Conservation (phyloP, 2,329 filamentous ascomycete genomes). For the Ascochyta lentis region DNA sequence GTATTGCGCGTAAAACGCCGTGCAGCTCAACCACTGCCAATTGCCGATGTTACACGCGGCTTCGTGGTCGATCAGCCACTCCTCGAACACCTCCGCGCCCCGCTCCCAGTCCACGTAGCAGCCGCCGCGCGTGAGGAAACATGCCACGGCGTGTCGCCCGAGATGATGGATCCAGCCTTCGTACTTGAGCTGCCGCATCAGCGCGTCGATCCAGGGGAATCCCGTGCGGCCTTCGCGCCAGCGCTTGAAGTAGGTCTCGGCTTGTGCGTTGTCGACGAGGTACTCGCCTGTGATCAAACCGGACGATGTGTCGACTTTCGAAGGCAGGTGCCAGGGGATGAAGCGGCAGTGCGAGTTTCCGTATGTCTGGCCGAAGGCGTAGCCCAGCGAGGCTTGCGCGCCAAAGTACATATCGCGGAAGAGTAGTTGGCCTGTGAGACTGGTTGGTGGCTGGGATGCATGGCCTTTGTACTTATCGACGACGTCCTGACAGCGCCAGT, state of each 20-base stretch:
- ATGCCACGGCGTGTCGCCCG: constrained; percentile 78
- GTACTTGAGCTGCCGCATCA: constrained; percentile 74
- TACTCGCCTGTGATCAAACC: constrained; percentile 65
- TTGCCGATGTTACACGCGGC: constrained; percentile 76
- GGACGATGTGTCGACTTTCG: constrained; percentile 57
- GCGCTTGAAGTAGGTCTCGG: constrained; percentile 70
- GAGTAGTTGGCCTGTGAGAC: constrained; percentile 73
- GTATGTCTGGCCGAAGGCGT: constrained; percentile 67
- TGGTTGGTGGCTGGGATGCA: constrained; percentile 66
- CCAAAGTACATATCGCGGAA: constrained; percentile 87
- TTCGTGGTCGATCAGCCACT: constrained; percentile 77
- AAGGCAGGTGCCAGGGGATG: constrained; percentile 78
- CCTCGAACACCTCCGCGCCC: constrained; percentile 79
- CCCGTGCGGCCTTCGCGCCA: constrained; percentile 75
- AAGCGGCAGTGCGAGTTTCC: constrained; percentile 74
- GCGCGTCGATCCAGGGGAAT: constrained; percentile 80
- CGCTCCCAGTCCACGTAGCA: constrained; percentile 83
- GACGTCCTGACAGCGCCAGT: constrained; percentile 72
- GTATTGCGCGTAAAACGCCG: constrained; percentile 77
- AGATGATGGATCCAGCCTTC: constrained; percentile 85
- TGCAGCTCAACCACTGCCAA: constrained; percentile 80
- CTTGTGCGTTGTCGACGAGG: constrained; percentile 66
- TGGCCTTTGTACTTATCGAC: constrained; percentile 65
- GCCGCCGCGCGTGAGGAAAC: constrained; percentile 79
- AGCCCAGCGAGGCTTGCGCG: constrained; percentile 72